Evolutionary conservation across 495 filamentous ascomycete species (phyloP).

Genomic region (Penicillium cataractarum): DNA sequence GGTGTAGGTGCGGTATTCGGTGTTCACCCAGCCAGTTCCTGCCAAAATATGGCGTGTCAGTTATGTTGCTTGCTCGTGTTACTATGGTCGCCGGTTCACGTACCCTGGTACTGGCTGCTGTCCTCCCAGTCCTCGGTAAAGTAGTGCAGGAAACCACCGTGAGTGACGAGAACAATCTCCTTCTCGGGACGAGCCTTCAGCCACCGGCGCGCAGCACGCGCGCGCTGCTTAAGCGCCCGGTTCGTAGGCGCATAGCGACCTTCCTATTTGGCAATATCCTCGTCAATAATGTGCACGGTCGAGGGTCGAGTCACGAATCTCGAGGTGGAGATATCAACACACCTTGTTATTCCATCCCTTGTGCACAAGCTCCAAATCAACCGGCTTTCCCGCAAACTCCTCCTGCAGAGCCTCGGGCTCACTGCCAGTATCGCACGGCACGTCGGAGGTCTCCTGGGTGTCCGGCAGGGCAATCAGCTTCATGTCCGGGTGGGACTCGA

Average conservation of each 20-base stretch:
- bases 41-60: background rate
- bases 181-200: constrained; percentile 59
- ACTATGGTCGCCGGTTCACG: constrained; percentile 16
- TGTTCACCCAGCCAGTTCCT: constrained; percentile 86
- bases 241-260: constrained; percentile 63
- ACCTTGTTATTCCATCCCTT: constrained; percentile 76
- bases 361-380: constrained; percentile 64
- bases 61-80: background rate
- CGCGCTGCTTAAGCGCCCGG: constrained; percentile 62
- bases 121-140: constrained; percentile 84
- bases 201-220: constrained; percentile 67
- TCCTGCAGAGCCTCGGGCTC: constrained; percentile 54
- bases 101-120: constrained; percentile 57
- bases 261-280: constrained; percentile 9
- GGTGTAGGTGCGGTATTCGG: constrained; percentile 75
- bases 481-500: constrained; percentile 48
- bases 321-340: background rate
- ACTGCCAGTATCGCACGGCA: constrained; percentile 81
- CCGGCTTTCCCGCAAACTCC: constrained; percentile 63
- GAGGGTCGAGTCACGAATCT: too few relatives aligned
- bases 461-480: constrained; percentile 74
- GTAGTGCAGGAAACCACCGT: constrained; percentile 74
- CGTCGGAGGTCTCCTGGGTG: constrained; percentile 75
- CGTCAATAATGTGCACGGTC: background rate
- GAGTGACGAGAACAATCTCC: constrained; percentile 73